These are phyloP conservation scores for Chlamydomonas sphaeroides DNA, from an alignment of 139 green algal genomes.

Conservation along the genomic window DNA sequence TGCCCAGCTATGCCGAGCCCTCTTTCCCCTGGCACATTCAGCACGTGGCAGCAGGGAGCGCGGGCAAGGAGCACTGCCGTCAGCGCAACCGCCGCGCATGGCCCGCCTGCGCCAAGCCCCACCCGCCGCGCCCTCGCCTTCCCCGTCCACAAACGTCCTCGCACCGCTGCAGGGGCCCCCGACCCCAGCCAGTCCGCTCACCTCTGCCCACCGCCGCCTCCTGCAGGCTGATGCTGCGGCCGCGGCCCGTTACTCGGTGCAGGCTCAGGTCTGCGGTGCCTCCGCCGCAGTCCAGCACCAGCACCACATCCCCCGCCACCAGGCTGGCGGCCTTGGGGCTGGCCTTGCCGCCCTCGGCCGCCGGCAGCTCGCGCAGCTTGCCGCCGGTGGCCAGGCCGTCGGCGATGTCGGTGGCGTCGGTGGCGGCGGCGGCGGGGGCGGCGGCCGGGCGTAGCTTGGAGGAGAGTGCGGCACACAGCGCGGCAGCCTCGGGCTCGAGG, in stretches of 20 bases:
- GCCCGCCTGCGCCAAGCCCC: too few relatives aligned
- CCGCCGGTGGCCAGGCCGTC: too few relatives aligned
- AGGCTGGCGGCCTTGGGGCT: neutral
- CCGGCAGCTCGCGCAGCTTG: neutral
- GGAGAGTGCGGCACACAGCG: neutral
- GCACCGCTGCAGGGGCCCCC: neutral
- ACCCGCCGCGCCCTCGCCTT: too few relatives aligned
- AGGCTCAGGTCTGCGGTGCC: constrained; percentile 27
- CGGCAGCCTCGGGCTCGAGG: constrained; percentile 36
- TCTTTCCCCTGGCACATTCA: too few relatives aligned
- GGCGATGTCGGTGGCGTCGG: neutral
- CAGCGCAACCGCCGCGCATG: too few relatives aligned
- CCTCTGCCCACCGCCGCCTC: constrained; percentile 18
- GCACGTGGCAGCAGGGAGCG: neutral
- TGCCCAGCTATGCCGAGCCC: neutral
- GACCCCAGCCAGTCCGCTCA: too few relatives aligned
- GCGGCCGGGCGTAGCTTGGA: neutral
- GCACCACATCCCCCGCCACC: constrained; percentile 8
- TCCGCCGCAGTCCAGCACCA: constrained; percentile 44
- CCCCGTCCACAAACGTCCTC: neutral
- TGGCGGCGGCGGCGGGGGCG: neutral
- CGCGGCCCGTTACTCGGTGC: neutral
- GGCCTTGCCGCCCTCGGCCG: neutral
- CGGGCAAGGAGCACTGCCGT: too few relatives aligned
- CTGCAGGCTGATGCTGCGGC: neutral